Conservation (phyloP, 169 alveolate genomes). For the Plasmodium gaboni region DNA sequence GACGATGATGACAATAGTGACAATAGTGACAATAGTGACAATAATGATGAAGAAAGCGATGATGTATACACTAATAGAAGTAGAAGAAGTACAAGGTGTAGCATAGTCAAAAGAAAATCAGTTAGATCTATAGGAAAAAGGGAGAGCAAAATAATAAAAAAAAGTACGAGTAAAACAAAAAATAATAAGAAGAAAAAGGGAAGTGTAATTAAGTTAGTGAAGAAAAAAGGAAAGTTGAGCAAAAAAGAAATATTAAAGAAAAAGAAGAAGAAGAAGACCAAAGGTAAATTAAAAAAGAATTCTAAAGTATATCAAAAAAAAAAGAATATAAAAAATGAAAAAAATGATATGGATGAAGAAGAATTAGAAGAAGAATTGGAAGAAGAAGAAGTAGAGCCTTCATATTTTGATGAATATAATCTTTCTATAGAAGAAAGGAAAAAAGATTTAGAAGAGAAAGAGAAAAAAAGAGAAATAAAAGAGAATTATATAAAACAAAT, state of each 20-base stretch:
- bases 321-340: neutral
- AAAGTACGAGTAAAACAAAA: neutral
- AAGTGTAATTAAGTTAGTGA: neutral
- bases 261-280: neutral
- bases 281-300: neutral
- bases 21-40: neutral
- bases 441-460: constrained; percentile 29
- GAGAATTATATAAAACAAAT: constrained; percentile 52
- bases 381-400: constrained; percentile 17
- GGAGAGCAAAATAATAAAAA: neutral
- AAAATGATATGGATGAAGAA: neutral
- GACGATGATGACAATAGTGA: neutral
- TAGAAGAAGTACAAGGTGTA: constrained; percentile 6
- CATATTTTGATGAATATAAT: constrained; percentile 12
- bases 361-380: neutral
- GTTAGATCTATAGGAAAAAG: neutral
- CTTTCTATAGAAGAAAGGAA: constrained; percentile 22
- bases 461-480: constrained; percentile 31
- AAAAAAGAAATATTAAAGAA: constrained; percentile 1
- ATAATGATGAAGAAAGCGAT: neutral
- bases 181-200: neutral
- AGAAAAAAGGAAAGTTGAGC: neutral
- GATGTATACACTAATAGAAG: neutral
- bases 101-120: neutral
- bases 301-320: neutral